Conservation (phyloP, 352 stramenopile genomes). For the Phytophthora parvispora region DNA sequence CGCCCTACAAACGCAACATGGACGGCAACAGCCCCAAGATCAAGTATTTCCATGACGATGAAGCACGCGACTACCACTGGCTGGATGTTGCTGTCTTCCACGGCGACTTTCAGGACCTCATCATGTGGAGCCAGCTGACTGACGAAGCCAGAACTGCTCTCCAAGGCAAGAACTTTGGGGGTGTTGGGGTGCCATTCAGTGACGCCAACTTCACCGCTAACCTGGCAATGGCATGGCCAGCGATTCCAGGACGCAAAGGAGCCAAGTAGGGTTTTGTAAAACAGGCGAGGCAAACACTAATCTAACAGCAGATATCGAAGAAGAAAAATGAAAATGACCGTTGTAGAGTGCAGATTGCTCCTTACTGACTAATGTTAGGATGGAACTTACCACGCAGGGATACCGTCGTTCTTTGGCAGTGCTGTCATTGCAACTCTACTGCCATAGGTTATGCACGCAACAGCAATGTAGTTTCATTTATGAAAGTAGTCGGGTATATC, state of each 20-base stretch:
- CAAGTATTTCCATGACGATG: neutral
- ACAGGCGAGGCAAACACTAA: too few relatives aligned
- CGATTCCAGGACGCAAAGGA: conserved; percentile 1
- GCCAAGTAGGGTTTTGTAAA: too few relatives aligned
- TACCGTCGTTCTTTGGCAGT: too few relatives aligned
- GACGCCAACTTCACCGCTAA: neutral
- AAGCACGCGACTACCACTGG: neutral
- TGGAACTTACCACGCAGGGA: too few relatives aligned
- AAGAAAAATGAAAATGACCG: neutral
- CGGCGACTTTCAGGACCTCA: neutral
- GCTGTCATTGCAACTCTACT: too few relatives aligned
- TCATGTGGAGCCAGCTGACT: neutral
- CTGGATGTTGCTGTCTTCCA: neutral
- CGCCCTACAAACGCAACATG: neutral
- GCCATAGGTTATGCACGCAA: neutral
- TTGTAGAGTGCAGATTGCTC: too few relatives aligned
- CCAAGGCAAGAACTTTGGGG: neutral
- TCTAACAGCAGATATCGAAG: neutral
- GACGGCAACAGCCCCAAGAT: neutral
- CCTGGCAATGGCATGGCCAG: neutral
- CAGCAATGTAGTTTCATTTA: neutral
- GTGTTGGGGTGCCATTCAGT: neutral
- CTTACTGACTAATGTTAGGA: too few relatives aligned
- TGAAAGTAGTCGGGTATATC: too few relatives aligned
- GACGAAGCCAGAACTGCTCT: neutral